Base-by-base conservation (phyloP, 2,329 filamentous ascomycete genomes). In the Colletotrichum siamense region DNA sequence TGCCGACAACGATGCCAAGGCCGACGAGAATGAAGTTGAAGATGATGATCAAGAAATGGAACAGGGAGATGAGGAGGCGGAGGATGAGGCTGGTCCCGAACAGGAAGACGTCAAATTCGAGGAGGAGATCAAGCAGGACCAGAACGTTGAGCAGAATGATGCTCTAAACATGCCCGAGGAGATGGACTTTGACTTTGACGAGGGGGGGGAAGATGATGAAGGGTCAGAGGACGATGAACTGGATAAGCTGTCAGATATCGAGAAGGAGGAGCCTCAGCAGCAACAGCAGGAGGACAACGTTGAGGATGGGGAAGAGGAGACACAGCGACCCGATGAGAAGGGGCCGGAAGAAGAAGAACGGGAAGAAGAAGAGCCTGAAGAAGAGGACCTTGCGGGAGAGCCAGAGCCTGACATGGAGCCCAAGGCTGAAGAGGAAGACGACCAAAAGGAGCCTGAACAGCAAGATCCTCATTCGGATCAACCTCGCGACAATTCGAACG, bases 91-190 rank as follows among this genome's bases (percentile, higher is more conserved):
- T 30, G 87, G 88, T 22, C 91, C 91, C 59, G 89, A 89, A 84
- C 89, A 88, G 80, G 90, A 92, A 77, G 90, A 92, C 34, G 86
- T 89, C 18, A 85, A 88, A 66, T 86, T 87, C 7, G 88, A 90
- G 76, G 90, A 92, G 34, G 90, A 92, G 63, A 91, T 91, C 78
- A 87, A 87, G 63, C 91, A 93, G 79, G 92, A 96, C 76, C 94
- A 95, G 68, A 94, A 96, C 80, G 91, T 95, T 3, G 91, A 96
- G 79, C 94, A 98, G 82, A 93, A 95, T 80, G 93, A 98, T 76
- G 93, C 94, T 3, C 88, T 98, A 76, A 95, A 96, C 62, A 88
- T 98, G 26, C 96, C 96, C 0, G 96, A 98, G 57, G 95, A 98
- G 78, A 94, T 98, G 89, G 93, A 98, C 73, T 90, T 98, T 83